A percentile compares a stretch with the other conserved stretches of the same genome.
These are phyloP conservation scores for Heterobasidion occidentale DNA, from an alignment of 1,284 basidiomycete species.

Conservation along the genomic window DNA sequence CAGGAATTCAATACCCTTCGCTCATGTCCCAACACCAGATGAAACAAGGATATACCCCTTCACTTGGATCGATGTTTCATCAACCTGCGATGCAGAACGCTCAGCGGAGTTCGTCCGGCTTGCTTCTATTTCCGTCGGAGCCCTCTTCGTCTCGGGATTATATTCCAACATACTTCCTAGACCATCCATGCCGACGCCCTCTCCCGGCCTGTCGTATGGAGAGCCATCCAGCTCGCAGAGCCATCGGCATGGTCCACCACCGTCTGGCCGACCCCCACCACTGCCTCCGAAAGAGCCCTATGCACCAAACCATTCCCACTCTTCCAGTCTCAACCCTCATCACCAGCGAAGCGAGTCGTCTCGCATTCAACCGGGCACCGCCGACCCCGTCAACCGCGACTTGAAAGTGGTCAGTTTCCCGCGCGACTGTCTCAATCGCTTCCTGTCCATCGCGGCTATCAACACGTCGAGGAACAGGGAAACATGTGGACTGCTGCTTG, in stretches of 20 bases:
- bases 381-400: slow-evolving; percentile 21
- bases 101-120: slow-evolving; percentile 6
- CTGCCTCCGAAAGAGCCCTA: slow-evolving; percentile 2
- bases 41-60: slow-evolving; percentile 59
- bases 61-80: slow-evolving; percentile 46
- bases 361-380: slow-evolving; percentile 19
- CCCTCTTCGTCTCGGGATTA: slow-evolving; percentile 15
- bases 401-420: slow-evolving; percentile 64
- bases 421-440: slow-evolving; percentile 59
- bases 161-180: slow-evolving; percentile 17
- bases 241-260: neutral
- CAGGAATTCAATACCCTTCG: slow-evolving; percentile 43
- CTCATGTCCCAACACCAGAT: slow-evolving; percentile 67
- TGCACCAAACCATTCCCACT: slow-evolving; percentile 8
- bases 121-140: slow-evolving; percentile 14
- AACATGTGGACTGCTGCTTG: slow-evolving; percentile 61
- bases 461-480: slow-evolving; percentile 57
- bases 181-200: slow-evolving; percentile 15
- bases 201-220: slow-evolving; percentile 9
- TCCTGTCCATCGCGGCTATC: slow-evolving; percentile 58
- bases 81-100: slow-evolving; percentile 9
- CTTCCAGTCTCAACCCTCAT: slow-evolving; percentile 6
- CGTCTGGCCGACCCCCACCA: slow-evolving; percentile 3
- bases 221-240: neutral
- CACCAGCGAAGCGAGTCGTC: slow-evolving; percentile 6